Percentiles rank a stretch among this genome's conserved stretches.
phyloP scores from a whole-genome alignment of 257 asterid species.

The Jacaranda copaia region DNA sequence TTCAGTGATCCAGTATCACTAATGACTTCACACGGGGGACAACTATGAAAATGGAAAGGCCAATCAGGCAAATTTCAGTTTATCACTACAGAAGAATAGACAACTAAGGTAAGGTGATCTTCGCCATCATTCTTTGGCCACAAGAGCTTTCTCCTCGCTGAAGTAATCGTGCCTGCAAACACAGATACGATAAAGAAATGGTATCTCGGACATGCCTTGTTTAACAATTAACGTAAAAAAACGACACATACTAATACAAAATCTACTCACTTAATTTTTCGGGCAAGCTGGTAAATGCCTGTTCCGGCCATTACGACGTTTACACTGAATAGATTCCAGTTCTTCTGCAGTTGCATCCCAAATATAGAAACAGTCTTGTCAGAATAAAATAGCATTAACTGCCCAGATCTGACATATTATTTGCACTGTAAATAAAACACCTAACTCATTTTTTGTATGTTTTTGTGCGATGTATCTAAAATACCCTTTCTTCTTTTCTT shows the following conservation, averaged over 20 bases:
- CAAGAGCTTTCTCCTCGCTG: constrained; percentile 60
- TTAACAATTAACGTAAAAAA: background rate
- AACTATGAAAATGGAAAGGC: constrained; percentile 19
- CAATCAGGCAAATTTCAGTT: background rate
- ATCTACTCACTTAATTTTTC: constrained; percentile 67
- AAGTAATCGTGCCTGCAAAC: constrained; percentile 75
- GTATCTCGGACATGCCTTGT: background rate
- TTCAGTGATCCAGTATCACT: constrained; percentile 19
- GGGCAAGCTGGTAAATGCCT: constrained; percentile 81
- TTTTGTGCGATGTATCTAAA: no score
- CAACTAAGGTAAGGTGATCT: background rate
- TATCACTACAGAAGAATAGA: background rate
- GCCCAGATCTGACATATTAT: background rate
- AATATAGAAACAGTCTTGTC: background rate
- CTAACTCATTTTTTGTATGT: no score
- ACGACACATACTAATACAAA: background rate
- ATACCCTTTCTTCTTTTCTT: no score
- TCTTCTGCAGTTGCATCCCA: constrained; percentile 61
- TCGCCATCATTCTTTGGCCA: constrained; percentile 68
- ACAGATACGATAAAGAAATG: background rate
- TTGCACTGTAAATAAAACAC: no score
- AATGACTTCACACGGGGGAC: background rate
- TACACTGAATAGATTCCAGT: constrained; percentile 92
- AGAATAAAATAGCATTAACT: background rate
- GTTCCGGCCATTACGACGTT: constrained; percentile 93